These are phyloP conservation scores for Chrysochromulina parva DNA, from an alignment of 78 protist genomes.

Conservation along the genomic window DNA sequence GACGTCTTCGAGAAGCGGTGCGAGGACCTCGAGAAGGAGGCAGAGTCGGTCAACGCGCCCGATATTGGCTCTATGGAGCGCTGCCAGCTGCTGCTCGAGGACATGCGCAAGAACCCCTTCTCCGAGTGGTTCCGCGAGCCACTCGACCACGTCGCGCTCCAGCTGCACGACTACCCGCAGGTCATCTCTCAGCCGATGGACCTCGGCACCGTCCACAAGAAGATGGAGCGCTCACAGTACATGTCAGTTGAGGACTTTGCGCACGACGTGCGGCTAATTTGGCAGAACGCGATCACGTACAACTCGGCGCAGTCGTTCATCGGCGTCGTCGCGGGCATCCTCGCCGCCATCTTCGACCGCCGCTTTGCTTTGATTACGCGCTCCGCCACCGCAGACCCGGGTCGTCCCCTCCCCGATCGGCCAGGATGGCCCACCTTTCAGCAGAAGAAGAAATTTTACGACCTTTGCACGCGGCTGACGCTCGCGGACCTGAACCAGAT, in stretches of 20 bases:
- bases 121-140: conserved; percentile 30
- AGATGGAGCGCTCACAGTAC: not conserved
- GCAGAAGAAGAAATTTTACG: conserved; percentile 1
- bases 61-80: not conserved
- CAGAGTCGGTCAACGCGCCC: not conserved
- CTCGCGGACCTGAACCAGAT: not conserved
- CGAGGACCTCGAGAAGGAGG: not conserved
- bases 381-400: not conserved
- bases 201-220: not conserved
- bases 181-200: conserved; percentile 39
- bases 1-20: not conserved
- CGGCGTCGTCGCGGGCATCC: not conserved
- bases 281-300: not conserved
- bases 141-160: not conserved
- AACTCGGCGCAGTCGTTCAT: not conserved
- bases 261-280: not conserved
- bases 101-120: not conserved
- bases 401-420: not conserved
- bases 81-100: not conserved
- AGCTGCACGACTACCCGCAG: not conserved
- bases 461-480: not conserved
- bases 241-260: not conserved
- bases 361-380: not conserved
- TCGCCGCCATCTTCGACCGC: not conserved
- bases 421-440: not conserved